phyloP scores from a whole-genome alignment of 108 stramenopile species.

The Pseudonitzschia multistriata region DNA sequence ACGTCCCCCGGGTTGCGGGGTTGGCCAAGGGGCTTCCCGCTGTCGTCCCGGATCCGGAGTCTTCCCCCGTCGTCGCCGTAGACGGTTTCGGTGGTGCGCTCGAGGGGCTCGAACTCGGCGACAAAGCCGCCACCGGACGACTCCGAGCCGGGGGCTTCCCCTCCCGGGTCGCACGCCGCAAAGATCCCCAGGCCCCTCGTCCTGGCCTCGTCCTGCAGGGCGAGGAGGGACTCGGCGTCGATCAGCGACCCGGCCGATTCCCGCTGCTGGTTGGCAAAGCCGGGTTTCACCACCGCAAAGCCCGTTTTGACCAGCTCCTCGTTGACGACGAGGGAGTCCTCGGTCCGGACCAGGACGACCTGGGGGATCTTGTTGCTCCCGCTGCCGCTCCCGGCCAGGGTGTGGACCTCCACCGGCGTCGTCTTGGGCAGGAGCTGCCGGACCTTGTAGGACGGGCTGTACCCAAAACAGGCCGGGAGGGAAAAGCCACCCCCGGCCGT shows the following conservation, averaged over 20 bases:
- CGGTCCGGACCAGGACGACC: conserved; percentile 17
- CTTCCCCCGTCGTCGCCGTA: conserved; percentile 53
- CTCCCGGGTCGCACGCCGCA: conserved; percentile 26
- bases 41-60: conserved; percentile 12
- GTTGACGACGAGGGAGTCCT: conserved; percentile 40
- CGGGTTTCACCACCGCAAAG: conserved; percentile 30
- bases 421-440: conserved; percentile 41
- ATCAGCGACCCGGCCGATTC: neutral
- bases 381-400: conserved; percentile 10
- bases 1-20: conserved; percentile 52
- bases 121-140: conserved; percentile 18
- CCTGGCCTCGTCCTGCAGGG: conserved; percentile 36
- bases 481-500: conserved; percentile 12
- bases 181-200: conserved; percentile 39
- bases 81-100: conserved; percentile 31
- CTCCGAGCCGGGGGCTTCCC: neutral
- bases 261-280: conserved; percentile 3
- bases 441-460: conserved; percentile 46
- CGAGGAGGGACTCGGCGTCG: conserved; percentile 19
- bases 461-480: conserved; percentile 47
- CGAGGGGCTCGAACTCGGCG: conserved; percentile 59
- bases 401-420: conserved; percentile 18
- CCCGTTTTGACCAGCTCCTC: conserved; percentile 43
- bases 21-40: neutral
- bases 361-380: neutral